Evolutionary conservation across 2,329 filamentous ascomycete genomes (phyloP).

Genomic region (Stagonosporopsis cucurbitacearum): DNA sequence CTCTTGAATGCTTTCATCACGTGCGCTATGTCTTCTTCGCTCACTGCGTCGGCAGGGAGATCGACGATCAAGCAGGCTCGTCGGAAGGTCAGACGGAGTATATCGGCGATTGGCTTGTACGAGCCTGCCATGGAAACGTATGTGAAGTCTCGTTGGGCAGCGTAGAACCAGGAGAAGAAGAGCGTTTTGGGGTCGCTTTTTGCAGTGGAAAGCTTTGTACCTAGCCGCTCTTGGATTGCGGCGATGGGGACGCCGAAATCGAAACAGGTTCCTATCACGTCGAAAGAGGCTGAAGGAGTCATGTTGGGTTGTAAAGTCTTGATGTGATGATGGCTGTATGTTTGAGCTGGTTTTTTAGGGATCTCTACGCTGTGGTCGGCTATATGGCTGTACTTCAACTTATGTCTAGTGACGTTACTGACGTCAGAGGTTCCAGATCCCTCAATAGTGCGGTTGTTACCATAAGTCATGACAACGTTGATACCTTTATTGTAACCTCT

Average conservation of each 20-base stretch:
- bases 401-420: conserved; percentile 1
- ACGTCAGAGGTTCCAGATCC: conserved; percentile 10
- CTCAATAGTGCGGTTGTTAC: conserved; percentile 5
- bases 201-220: conserved; percentile 20
- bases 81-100: conserved; percentile 28
- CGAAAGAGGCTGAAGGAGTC: conserved; percentile 33
- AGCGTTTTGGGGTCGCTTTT: conserved; percentile 29
- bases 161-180: conserved; percentile 39
- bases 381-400: not conserved
- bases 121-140: conserved; percentile 26
- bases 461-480: not conserved
- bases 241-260: conserved; percentile 27
- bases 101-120: conserved; percentile 33
- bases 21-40: conserved; percentile 25
- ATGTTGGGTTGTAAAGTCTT: conserved; percentile 7
- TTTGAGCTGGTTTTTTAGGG: not conserved
- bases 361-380: not conserved
- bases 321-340: too few species aligned
- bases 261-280: conserved; percentile 38
- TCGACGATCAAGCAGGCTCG: conserved; percentile 31
- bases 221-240: conserved; percentile 26
- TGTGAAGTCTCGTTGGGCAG: conserved; percentile 37
- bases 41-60: conserved; percentile 23
- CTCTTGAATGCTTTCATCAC: conserved; percentile 33
- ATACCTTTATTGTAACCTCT: not conserved